Percentiles rank a stretch among this genome's conserved stretches.
Evolutionary conservation across 2,329 filamentous ascomycete species (phyloP).

Genomic region (Microdochium bolleyi): DNA sequence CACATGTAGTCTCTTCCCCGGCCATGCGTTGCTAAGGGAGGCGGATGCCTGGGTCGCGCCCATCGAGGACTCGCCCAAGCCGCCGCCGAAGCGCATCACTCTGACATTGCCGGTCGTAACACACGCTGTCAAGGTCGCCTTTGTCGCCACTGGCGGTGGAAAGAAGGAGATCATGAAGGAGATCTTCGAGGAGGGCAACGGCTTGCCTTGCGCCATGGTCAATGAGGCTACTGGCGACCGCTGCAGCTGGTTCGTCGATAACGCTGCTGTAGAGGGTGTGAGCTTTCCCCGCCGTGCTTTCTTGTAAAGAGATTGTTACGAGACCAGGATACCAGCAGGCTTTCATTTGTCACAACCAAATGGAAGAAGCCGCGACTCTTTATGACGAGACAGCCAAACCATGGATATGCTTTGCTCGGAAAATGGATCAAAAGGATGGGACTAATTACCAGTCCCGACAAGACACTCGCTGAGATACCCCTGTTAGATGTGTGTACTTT

Average conservation of each 20-base stretch:
- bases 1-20: slow-evolving; percentile 93
- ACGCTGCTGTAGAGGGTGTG: slow-evolving; percentile 77
- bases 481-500: background rate
- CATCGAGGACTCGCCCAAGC: slow-evolving; percentile 91
- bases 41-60: slow-evolving; percentile 84
- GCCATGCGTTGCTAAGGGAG: slow-evolving; percentile 79
- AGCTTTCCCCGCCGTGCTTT: slow-evolving; percentile 69
- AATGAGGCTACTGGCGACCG: slow-evolving; percentile 79
- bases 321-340: too few species aligned
- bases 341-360: background rate
- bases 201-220: slow-evolving; percentile 78
- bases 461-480: background rate
- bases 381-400: too few species aligned
- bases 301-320: too few species aligned
- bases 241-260: slow-evolving; percentile 93
- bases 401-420: background rate
- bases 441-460: background rate
- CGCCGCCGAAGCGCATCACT: slow-evolving; percentile 83
- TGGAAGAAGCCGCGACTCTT: too few species aligned
- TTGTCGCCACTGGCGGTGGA: slow-evolving; percentile 79
- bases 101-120: slow-evolving; percentile 85
- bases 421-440: background rate
- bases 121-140: slow-evolving; percentile 79
- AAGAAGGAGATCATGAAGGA: slow-evolving; percentile 91
- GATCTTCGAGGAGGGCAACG: slow-evolving; percentile 80